phyloP scores from a whole-genome alignment of 352 stramenopile species.

The Phytophthora quininea region DNA sequence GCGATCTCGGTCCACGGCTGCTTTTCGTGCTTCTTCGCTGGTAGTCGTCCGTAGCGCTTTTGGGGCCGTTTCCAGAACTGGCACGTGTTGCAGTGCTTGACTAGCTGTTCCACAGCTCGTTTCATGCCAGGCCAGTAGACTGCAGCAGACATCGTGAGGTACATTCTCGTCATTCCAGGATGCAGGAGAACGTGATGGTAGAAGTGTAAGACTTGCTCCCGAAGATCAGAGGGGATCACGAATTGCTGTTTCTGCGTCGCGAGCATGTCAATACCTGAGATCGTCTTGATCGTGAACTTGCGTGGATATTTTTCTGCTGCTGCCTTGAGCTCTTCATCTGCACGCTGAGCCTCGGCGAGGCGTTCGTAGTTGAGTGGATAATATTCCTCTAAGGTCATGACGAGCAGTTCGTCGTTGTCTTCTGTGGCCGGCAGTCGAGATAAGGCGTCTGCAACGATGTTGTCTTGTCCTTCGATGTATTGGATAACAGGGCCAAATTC shows the following conservation, averaged over 20 bases:
- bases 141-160: neutral
- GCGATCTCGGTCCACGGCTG: neutral
- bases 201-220: neutral
- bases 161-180: constrained; percentile 7
- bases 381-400: neutral
- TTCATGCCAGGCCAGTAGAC: constrained; percentile 5
- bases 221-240: neutral
- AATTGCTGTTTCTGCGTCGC: neutral
- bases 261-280: neutral
- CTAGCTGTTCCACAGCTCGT: neutral
- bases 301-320: neutral
- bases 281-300: neutral
- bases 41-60: neutral
- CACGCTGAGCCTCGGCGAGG: neutral
- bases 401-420: neutral
- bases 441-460: neutral
- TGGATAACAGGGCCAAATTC: constrained; percentile 8
- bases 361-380: constrained; percentile 4
- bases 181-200: neutral
- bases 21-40: neutral
- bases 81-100: constrained; percentile 1
- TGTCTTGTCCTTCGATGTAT: constrained; percentile 4
- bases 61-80: constrained; percentile 3
- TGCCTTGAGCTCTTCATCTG: neutral
- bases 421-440: neutral